Evolutionary conservation across 331 rosid genomes (phyloP).

Genomic region (Spiraea crenata): DNA sequence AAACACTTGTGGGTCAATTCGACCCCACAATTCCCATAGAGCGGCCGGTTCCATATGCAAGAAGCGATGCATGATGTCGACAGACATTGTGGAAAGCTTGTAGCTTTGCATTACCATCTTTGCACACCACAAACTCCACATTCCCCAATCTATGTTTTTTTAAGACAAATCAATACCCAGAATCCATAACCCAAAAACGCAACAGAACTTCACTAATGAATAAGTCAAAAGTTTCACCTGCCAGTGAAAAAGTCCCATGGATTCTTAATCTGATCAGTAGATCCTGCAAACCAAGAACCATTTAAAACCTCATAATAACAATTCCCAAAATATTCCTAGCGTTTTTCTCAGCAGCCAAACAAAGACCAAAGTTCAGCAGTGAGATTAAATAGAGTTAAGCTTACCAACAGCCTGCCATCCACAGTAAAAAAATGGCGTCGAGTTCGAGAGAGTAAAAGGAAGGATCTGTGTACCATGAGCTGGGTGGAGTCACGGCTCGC

Average conservation of each 20-base stretch:
- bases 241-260: constrained; percentile 72
- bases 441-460: constrained; percentile 67
- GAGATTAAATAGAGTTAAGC: constrained; percentile 18
- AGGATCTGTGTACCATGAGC: constrained; percentile 77
- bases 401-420: constrained; percentile 92
- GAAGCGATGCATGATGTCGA: constrained; percentile 81
- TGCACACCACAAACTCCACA: constrained; percentile 77
- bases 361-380: background rate
- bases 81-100: constrained; percentile 89
- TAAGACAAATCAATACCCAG: background rate
- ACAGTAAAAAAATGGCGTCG: constrained; percentile 57
- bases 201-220: constrained; percentile 28
- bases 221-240: constrained; percentile 45
- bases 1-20: constrained; percentile 47
- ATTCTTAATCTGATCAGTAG: constrained; percentile 58
- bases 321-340: background rate
- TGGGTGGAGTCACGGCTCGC: constrained; percentile 81
- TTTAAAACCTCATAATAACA: constrained; percentile 10
- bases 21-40: constrained; percentile 65
- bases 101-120: constrained; percentile 56
- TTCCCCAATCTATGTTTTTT: constrained; percentile 61
- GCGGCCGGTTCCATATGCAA: constrained; percentile 72
- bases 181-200: constrained; percentile 39
- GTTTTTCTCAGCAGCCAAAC: constrained; percentile 7
- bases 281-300: constrained; percentile 46